Conservation (phyloP, 257 asterid genomes). For the Agastache rugosa region DNA sequence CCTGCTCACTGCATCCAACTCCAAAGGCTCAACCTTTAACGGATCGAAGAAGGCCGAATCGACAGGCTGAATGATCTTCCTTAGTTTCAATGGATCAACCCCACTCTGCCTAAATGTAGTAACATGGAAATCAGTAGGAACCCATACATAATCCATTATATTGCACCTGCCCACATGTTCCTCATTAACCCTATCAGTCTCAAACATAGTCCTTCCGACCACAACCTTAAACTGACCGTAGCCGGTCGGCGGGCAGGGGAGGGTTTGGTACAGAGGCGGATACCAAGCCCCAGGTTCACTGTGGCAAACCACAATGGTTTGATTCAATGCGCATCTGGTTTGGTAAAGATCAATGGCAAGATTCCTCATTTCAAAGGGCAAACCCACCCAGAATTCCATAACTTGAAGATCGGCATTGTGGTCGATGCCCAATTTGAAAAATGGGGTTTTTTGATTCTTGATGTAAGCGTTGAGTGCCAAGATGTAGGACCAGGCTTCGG, state of each 20-base stretch:
- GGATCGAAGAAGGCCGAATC: constrained; percentile 79
- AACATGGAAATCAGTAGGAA: constrained; percentile 90
- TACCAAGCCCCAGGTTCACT: constrained; percentile 98
- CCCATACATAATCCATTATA: constrained; percentile 81
- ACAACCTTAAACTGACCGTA: constrained; percentile 61
- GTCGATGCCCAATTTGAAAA: constrained; percentile 62
- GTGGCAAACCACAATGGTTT: constrained; percentile 80
- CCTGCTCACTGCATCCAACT: constrained; percentile 45
- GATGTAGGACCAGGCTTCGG: constrained; percentile 96
- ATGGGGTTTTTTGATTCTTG: constrained; percentile 44
- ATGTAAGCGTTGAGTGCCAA: constrained; percentile 55
- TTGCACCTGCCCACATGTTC: constrained; percentile 74
- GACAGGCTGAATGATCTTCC: constrained; percentile 78
- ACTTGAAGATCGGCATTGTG: constrained; percentile 81
- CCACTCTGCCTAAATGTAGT: constrained; percentile 64
- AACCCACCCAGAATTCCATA: constrained; percentile 76
- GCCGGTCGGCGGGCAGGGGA: constrained; percentile 70
- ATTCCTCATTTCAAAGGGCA: constrained; percentile 64
- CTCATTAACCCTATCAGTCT: constrained; percentile 73
- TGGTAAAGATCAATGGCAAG: constrained; percentile 60
- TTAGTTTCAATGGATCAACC: constrained; percentile 69
- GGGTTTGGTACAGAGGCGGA: constrained; percentile 79
- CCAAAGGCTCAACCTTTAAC: constrained; percentile 54
- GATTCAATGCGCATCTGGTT: constrained; percentile 56
- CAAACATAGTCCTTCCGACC: constrained; percentile 92